Percentiles rank a stretch among this genome's conserved stretches.
Conservation (phyloP, 148 eudicot genomes). For the Diospyros kaki region DNA sequence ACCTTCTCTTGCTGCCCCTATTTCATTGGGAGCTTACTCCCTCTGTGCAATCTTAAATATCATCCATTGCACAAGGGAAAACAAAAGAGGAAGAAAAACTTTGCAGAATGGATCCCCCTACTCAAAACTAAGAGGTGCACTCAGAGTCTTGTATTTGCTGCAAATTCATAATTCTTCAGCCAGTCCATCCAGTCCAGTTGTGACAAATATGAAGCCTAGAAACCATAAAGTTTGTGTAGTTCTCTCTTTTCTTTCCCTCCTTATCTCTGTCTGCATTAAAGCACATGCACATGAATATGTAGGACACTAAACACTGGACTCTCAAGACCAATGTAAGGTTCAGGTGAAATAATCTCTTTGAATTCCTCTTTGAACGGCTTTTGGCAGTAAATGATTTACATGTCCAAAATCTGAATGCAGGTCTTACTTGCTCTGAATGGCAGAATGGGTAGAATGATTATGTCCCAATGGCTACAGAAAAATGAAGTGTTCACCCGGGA, state of each 20-base stretch:
- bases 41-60: too few relatives aligned
- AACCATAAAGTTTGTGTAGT: background rate
- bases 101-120: too few relatives aligned
- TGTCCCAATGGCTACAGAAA: conserved; percentile 64
- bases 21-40: too few relatives aligned
- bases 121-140: too few relatives aligned
- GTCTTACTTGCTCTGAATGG: conserved; percentile 83
- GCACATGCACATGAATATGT: background rate
- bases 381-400: background rate
- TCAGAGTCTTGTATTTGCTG: background rate
- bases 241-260: background rate
- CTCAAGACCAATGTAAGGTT: background rate
- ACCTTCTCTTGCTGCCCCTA: too few relatives aligned
- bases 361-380: background rate
- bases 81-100: too few relatives aligned
- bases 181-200: background rate
- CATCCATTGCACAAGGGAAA: too few relatives aligned
- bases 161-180: background rate
- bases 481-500: conserved; percentile 57
- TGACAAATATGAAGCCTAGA: background rate
- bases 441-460: conserved; percentile 48
- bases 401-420: conserved; percentile 31
- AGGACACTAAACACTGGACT: background rate
- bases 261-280: background rate
- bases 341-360: background rate